Evolutionary conservation across 495 filamentous ascomycete species (phyloP), one percentile per base, ranked within the genome.

Genomic region (Friedmanniomyces simplex): DNA sequence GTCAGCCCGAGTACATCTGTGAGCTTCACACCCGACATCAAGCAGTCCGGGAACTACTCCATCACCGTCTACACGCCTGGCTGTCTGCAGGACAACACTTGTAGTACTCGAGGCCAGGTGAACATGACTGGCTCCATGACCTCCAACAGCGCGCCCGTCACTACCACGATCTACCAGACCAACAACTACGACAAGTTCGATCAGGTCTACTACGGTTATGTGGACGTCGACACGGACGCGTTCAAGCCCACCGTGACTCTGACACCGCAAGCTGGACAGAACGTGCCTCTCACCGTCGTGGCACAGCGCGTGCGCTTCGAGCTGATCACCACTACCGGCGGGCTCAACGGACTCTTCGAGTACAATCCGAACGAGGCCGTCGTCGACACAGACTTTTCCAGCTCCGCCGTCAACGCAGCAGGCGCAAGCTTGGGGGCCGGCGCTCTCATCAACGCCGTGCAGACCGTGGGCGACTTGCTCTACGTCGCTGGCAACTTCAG

Each of bases 161-260:
- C 76, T 16, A 71, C 77, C 0, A 68, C 72, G 14, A 68, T 94
- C 13, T 91, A 77, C 67, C 94, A 99, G 72, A 95, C 89, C 18
- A 97, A 97, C 70, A 72, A 89, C 61, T 88, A 83, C 66, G 89
- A 96, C 72, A 99, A 97, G 71, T 95, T 93, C 61, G 94, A 97
- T 65, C 81, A 84, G 54, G 81, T 97, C 57, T 95, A 90, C 68
- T 82, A 81, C 56, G 94, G 90, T 8, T 79, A 79, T 58, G 82
- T 99, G 54, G 89, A 97, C 65, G 82, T 82, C 28, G 83, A 76
- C 60, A 84, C 82, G 32, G 76, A 75, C 61, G 77, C 76, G 21
- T 97, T 97, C 72, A 81, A 84, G 21, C 89, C 93, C 25, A 79
- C 77, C 18, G 82, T 99, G 50, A 95, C 88, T 1, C 73, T 99